Percentiles rank a stretch among this genome's conserved stretches.
Evolutionary conservation across 305 asterid genomes (phyloP).

Genomic region (Fraxinus floribunda): DNA sequence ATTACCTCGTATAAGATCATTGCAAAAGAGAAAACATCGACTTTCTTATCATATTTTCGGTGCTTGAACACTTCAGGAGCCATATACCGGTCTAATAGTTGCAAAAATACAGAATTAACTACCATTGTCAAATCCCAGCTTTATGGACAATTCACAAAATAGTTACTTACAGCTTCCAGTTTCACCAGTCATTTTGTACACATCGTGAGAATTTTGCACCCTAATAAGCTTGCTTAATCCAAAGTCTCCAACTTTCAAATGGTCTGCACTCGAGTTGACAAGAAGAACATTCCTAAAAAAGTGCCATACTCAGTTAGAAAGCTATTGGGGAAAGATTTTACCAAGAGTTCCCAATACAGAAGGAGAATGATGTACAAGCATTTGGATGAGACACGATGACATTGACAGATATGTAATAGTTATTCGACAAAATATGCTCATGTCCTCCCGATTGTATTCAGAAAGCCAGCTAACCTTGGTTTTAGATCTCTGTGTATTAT

Average conservation of each 20-base stretch:
- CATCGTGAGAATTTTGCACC: conserved; percentile 91
- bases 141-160: background rate
- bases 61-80: conserved; percentile 99
- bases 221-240: conserved; percentile 89
- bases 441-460: background rate
- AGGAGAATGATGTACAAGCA: background rate
- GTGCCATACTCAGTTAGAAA: conserved; percentile 25
- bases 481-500: conserved; percentile 91
- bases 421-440: background rate
- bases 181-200: conserved; percentile 95
- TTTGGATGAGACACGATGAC: conserved; percentile 2
- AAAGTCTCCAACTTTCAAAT: conserved; percentile 95
- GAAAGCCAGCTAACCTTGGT: conserved; percentile 66
- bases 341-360: background rate
- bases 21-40: conserved; percentile 93
- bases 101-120: conserved; percentile 13
- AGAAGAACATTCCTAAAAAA: conserved; percentile 86
- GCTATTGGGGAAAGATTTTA: background rate
- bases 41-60: conserved; percentile 90
- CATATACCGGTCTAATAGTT: conserved; percentile 80
- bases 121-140: background rate
- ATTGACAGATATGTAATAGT: conserved; percentile 14
- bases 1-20: conserved; percentile 93
- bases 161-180: conserved; percentile 90
- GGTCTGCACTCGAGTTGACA: conserved; percentile 87